A percentile compares a stretch with the other conserved stretches of the same genome.
phyloP scores from a whole-genome alignment of 2,329 filamentous ascomycete species.

The Triangularia verruculosa region DNA sequence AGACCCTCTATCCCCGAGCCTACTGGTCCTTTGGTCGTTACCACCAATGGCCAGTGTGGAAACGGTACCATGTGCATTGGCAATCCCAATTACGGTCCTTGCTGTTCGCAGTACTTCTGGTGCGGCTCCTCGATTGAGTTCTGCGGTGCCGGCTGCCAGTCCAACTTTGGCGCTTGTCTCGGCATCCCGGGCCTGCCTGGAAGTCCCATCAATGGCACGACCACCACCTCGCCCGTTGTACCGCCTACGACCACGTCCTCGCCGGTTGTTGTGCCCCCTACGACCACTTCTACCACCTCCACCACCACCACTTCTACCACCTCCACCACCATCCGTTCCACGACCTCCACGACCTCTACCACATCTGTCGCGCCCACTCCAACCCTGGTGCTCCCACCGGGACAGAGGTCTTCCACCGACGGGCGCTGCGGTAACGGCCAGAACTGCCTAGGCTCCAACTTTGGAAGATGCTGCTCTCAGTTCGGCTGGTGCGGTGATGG shows the following conservation, averaged over 20 bases:
- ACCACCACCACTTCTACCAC: conserved; percentile 3
- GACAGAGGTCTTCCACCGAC: conserved; percentile 26
- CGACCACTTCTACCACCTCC: neutral
- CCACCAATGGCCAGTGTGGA: conserved; percentile 29
- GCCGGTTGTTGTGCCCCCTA: conserved; percentile 9
- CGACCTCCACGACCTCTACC: conserved; percentile 3
- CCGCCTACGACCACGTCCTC: conserved; percentile 9
- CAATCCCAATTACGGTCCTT: conserved; percentile 26
- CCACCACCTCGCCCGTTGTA: neutral
- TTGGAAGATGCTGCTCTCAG: conserved; percentile 30
- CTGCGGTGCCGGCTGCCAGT: conserved; percentile 28
- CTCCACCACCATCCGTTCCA: conserved; percentile 11
- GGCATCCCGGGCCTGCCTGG: conserved; percentile 18
- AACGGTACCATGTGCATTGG: conserved; percentile 30
- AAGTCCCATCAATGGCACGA: conserved; percentile 8
- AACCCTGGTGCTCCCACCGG: conserved; percentile 21
- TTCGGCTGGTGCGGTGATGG: conserved; percentile 31
- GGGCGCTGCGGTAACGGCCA: conserved; percentile 27
- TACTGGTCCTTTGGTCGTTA: conserved; percentile 18
- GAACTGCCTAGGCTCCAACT: conserved; percentile 26
- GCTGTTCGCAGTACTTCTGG: conserved; percentile 32
- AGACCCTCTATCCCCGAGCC: conserved; percentile 12
- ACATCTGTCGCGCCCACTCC: conserved; percentile 14
- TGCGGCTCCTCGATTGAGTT: conserved; percentile 27
- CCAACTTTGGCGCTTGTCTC: conserved; percentile 26